Evolutionary conservation across 305 asterid species (phyloP), one percentile per base, ranked within the genome.

Genomic region (Coffea humblotiana): DNA sequence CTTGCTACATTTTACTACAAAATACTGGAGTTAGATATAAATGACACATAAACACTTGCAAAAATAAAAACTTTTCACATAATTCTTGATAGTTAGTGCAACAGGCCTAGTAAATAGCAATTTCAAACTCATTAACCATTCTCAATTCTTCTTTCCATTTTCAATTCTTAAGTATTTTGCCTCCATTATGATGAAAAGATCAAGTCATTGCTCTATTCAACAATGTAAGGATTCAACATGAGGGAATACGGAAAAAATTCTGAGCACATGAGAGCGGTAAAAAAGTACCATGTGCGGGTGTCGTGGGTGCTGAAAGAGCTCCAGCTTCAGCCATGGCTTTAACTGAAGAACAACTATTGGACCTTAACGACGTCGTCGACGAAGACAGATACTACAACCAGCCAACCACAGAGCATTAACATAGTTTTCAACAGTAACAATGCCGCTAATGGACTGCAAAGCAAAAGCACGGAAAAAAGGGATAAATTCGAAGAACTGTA

Each of bases 261-360:
- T 48, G 9, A 48, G 52, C 52, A 52, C 40, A 1, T 49, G 10
- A 74, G 8, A 52, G 88, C 80, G 83, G 79, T 72, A 52, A 86
- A 78, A 13, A 87, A 43, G 84, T 65, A 52, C 87, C 91, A 21
- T 86, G 84, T 67, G 81, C 78, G 32, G 90, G 79, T 71, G 87
- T 71, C 70, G 81, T 80, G 32, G 90, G 80, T 71, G 87, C 68
- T 25, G 92, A 80, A 51, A 86, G 79, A 77, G 91, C 85, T 82
- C 88, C 97, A 1, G 94, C 88, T 84, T 90, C 97, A 11, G 94
- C 91, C 99, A 93, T 95, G 77, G 93, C 95, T 79, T 87, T 91
- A 77, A 91, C 86, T 52, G 91, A 87, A 79, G 79, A 81, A 76
- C 78, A 76, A 52, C 6, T 12, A 77, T 84, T 45, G 47, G 88